Evolutionary conservation across 2,329 filamentous ascomycete genomes (phyloP).

Genomic region (Zymoseptoria brevis): DNA sequence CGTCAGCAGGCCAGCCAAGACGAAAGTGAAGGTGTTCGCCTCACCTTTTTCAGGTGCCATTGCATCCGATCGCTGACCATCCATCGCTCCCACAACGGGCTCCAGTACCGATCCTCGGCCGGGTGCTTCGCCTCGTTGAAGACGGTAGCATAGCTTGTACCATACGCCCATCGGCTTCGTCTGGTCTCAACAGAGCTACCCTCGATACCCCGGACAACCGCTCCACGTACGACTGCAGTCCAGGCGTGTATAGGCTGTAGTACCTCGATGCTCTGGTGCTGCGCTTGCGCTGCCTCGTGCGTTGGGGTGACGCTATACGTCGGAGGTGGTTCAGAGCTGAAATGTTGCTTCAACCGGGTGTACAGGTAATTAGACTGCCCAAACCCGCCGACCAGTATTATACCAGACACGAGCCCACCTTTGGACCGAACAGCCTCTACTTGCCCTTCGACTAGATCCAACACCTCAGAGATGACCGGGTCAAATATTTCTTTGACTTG

Average conservation of each 20-base stretch:
- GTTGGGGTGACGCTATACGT: constrained; percentile 63
- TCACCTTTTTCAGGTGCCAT: constrained; percentile 73
- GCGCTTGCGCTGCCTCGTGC: constrained; percentile 42
- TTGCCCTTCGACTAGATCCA: constrained; percentile 43
- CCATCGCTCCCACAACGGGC: constrained; percentile 70
- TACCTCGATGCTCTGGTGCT: constrained; percentile 59
- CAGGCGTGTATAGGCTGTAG: constrained; percentile 77
- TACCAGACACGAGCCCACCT: constrained; percentile 47
- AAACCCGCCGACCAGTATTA: constrained; percentile 74
- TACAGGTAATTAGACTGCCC: constrained; percentile 67
- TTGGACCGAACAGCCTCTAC: constrained; percentile 34
- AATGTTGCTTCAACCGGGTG: constrained; percentile 60
- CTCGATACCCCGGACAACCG: constrained; percentile 65
- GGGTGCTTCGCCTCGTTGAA: constrained; percentile 70
- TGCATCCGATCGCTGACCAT: constrained; percentile 80
- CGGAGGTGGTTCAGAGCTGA: constrained; percentile 46
- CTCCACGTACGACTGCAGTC: constrained; percentile 72
- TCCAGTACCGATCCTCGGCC: constrained; percentile 69
- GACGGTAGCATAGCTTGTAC: constrained; percentile 66
- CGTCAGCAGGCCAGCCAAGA: constrained; percentile 1
- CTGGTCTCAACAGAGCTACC: constrained; percentile 72
- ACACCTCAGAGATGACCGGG: constrained; percentile 63
- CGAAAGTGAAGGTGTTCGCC: constrained; percentile 15
- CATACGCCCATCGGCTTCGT: constrained; percentile 68
- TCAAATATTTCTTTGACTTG: constrained; percentile 56